These are phyloP conservation scores for Colletotrichum theobromicola DNA, from an alignment of 2,329 filamentous ascomycete genomes.

Conservation along the genomic window DNA sequence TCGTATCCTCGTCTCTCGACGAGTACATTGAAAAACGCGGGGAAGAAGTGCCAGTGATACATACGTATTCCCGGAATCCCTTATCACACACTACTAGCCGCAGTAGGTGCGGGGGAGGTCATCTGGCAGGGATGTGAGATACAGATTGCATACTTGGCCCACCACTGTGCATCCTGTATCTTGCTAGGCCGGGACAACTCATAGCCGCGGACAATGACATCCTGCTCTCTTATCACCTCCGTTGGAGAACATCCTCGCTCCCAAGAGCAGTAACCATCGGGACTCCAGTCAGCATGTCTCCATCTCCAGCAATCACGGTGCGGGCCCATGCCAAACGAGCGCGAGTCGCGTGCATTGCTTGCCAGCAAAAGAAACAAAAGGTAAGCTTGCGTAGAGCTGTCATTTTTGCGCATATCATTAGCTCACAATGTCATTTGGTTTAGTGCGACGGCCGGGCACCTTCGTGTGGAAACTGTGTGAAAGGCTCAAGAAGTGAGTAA, in stretches of 20 bases:
- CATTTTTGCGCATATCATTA: not conserved
- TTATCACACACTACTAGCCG: not conserved
- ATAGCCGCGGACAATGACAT: not conserved
- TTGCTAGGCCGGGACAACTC: not conserved
- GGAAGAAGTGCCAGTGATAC: not conserved
- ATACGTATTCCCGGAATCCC: not conserved
- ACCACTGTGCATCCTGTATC: not conserved
- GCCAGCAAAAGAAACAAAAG: not conserved
- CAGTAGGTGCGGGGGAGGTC: not conserved
- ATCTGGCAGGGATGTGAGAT: not conserved
- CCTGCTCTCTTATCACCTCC: not conserved
- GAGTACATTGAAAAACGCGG: no score
- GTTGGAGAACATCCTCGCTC: not conserved
- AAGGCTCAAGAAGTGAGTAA: not conserved
- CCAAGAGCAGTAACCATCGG: not conserved
- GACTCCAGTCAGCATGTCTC: not conserved
- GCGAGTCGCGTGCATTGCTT: not conserved
- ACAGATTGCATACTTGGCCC: not conserved
- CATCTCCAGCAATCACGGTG: not conserved
- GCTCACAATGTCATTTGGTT: not conserved
- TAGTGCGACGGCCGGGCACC: not conserved
- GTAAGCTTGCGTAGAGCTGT: not conserved
- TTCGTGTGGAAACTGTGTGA: not conserved
- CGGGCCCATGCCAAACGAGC: not conserved
- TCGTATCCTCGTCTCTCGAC: no score